phyloP scores from a whole-genome alignment of 2,329 filamentous ascomycete species.

The Cercospora zeina region DNA sequence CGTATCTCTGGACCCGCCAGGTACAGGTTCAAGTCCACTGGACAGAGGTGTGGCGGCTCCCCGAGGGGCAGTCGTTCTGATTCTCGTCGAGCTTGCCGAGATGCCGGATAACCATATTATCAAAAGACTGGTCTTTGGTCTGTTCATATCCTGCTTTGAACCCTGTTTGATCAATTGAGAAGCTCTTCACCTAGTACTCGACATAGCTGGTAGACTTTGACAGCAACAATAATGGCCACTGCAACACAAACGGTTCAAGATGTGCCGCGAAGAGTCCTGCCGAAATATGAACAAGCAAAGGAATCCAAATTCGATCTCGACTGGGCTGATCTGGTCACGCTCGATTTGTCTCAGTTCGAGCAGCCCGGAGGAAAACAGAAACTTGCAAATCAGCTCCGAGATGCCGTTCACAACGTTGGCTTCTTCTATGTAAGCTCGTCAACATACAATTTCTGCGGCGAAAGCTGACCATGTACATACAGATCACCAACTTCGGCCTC shows the following conservation, averaged over 20 bases:
- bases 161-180: background rate
- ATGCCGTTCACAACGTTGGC: slow-evolving; percentile 53
- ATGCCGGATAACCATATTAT: slow-evolving; percentile 9
- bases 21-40: slow-evolving; percentile 14
- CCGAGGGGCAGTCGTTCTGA: slow-evolving; percentile 3
- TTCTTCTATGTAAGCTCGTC: slow-evolving; percentile 60
- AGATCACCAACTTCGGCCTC: slow-evolving; percentile 59
- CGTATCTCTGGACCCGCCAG: slow-evolving; percentile 7
- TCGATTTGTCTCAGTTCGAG: slow-evolving; percentile 58
- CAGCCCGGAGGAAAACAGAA: slow-evolving; percentile 56
- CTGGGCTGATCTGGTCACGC: slow-evolving; percentile 60
- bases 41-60: slow-evolving; percentile 12
- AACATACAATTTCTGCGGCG: too few species aligned
- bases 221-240: slow-evolving; percentile 23
- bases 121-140: background rate
- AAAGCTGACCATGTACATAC: slow-evolving; percentile 16
- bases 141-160: background rate
- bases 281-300: slow-evolving; percentile 27
- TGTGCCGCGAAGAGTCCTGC: slow-evolving; percentile 21
- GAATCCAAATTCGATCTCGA: slow-evolving; percentile 33
- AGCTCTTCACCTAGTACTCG: background rate
- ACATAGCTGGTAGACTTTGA: background rate
- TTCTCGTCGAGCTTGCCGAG: slow-evolving; percentile 1
- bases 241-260: slow-evolving; percentile 28
- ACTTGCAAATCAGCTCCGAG: slow-evolving; percentile 56